phyloP scores from a whole-genome alignment of 2,329 filamentous ascomycete genomes.

The Berkeleyomyces basicola region DNA sequence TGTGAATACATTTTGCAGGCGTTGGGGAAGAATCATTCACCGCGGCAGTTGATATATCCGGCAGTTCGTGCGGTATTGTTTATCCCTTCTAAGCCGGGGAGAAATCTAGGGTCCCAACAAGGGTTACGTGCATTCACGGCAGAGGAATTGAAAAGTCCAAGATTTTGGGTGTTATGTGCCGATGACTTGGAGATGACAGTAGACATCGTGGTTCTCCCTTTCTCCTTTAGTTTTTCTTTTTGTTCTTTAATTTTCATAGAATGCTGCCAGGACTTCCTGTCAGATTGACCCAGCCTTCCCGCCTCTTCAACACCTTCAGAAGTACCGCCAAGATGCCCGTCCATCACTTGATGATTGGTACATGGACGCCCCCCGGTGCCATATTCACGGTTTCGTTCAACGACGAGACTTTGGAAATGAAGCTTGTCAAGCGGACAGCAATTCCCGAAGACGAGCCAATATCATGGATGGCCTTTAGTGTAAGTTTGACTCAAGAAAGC shows the following conservation, averaged over 20 bases:
- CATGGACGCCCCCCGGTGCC: slow-evolving; percentile 76
- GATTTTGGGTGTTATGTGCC: background rate
- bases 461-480: slow-evolving; percentile 85
- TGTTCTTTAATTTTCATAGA: background rate
- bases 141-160: background rate
- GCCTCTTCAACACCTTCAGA: background rate
- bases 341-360: slow-evolving; percentile 83
- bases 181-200: background rate
- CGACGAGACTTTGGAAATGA: slow-evolving; percentile 58
- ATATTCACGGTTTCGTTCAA: slow-evolving; percentile 85
- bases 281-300: background rate
- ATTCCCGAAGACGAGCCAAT: slow-evolving; percentile 76
- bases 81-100: background rate
- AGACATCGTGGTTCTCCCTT: background rate
- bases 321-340: slow-evolving; percentile 42
- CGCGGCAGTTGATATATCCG: background rate
- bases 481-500: slow-evolving; percentile 27
- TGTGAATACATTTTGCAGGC: background rate
- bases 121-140: background rate
- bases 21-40: background rate
- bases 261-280: background rate
- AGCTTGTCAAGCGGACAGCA: slow-evolving; percentile 61
- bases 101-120: background rate
- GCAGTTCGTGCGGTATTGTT: background rate
- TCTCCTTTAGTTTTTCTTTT: background rate